Conservation (phyloP, 2,329 filamentous ascomycete species). For the Colletotrichum chrysophilum region DNA sequence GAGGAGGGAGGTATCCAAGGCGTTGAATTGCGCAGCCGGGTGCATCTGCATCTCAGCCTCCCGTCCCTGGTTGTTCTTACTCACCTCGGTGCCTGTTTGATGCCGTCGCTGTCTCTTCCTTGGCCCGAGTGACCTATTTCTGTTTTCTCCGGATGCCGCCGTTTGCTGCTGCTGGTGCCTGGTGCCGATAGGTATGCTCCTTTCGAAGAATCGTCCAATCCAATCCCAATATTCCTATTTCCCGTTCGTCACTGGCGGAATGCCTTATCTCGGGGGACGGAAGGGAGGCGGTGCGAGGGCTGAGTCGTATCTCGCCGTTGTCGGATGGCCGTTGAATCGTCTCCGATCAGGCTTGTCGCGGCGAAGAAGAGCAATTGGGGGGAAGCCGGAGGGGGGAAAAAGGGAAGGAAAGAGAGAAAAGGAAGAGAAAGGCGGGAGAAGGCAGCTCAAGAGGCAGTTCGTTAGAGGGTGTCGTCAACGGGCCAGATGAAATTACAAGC, state of each 20-base stretch:
- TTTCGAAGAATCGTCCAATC: not conserved
- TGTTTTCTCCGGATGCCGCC: not conserved
- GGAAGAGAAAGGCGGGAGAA: not conserved
- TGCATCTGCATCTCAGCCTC: not conserved
- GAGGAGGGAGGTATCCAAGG: not conserved
- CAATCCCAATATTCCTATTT: not conserved
- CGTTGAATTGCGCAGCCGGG: not conserved
- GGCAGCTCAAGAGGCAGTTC: not conserved
- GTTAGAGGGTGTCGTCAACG: constrained; percentile 12
- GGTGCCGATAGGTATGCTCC: not conserved
- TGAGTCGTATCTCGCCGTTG: constrained; percentile 22
- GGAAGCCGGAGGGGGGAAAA: not conserved
- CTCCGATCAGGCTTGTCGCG: constrained; percentile 20
- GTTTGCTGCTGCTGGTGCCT: not conserved
- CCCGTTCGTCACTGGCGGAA: not conserved
- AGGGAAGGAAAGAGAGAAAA: not conserved
- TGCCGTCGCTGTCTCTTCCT: not conserved
- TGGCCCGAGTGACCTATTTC: not conserved
- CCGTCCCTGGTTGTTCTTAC: not conserved
- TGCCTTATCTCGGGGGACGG: constrained; percentile 7
- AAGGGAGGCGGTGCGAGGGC: constrained; percentile 19
- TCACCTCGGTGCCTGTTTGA: not conserved
- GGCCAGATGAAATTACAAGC: constrained; percentile 20
- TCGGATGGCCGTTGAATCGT: constrained; percentile 19
- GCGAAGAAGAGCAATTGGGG: constrained; percentile 7